Conservation (phyloP, 164 flowering plant species). For the Saururus chinensis region DNA sequence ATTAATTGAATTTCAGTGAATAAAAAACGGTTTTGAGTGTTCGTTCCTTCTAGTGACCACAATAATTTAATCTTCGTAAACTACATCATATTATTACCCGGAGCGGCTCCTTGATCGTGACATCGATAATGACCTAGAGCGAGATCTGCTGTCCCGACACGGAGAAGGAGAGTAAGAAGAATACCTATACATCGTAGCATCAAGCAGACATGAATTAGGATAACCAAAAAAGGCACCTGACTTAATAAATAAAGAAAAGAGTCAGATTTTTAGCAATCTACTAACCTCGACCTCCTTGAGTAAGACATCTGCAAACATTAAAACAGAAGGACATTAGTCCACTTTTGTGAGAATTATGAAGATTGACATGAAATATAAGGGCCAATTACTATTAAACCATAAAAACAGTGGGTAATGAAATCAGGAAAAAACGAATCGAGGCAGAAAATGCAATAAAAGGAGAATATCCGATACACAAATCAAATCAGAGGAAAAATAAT, state of each 20-base stretch:
- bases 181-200: constrained; percentile 16
- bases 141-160: constrained; percentile 29
- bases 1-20: not conserved
- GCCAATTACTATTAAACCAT: no score
- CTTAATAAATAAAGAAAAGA: not conserved
- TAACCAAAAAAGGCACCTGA: not conserved
- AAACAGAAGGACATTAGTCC: not conserved
- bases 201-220: not conserved
- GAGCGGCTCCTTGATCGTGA: constrained; percentile 48
- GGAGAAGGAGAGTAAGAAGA: constrained; percentile 32
- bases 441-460: no score
- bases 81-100: constrained; percentile 20
- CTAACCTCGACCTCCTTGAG: constrained; percentile 64
- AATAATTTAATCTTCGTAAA: no score
- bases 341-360: not conserved
- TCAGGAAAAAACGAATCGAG: no score
- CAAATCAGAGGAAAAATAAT: no score
- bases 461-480: no score
- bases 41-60: no score
- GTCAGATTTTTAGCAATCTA: constrained; percentile 1
- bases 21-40: no score
- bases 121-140: constrained; percentile 42
- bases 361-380: no score
- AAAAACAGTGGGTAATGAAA: no score
- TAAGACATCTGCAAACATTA: constrained; percentile 59